Conservation (phyloP, 2,329 filamentous ascomycete species). For the Exophiala oligosperma region DNA sequence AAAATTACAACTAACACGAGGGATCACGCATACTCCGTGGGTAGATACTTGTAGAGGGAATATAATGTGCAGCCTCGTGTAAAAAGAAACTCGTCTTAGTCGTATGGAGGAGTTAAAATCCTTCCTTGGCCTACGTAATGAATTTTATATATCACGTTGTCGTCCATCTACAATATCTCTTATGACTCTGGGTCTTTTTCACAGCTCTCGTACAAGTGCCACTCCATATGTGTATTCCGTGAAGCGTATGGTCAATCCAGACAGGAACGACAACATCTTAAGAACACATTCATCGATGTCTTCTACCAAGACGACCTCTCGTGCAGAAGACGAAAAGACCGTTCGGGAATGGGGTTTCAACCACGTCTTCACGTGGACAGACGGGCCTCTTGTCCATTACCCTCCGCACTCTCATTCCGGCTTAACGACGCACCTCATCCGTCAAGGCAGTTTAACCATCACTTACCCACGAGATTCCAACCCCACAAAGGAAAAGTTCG, state of each 20-base stretch:
- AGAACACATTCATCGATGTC: slow-evolving; percentile 1
- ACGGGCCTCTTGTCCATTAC: slow-evolving; percentile 60
- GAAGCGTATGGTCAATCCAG: neutral
- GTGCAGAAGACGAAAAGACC: slow-evolving; percentile 52
- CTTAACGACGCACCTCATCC: slow-evolving; percentile 61
- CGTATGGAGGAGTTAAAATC: neutral
- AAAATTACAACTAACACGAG: no score
- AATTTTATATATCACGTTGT: neutral
- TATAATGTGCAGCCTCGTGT: no score
- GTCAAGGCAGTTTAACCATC: slow-evolving; percentile 57
- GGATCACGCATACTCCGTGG: no score
- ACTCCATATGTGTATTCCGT: no score
- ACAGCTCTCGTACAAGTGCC: neutral
- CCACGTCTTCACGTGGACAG: slow-evolving; percentile 63
- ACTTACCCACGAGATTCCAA: slow-evolving; percentile 55
- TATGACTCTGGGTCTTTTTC: neutral
- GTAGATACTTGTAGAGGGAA: no score
- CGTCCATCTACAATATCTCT: neutral
- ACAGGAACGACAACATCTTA: neutral
- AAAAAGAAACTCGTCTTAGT: neutral
- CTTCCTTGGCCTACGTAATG: slow-evolving; percentile 1
- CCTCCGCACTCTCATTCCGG: slow-evolving; percentile 58
- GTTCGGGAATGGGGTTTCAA: slow-evolving; percentile 60
- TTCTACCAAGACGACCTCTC: slow-evolving; percentile 14
- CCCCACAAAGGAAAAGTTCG: slow-evolving; percentile 56